These are phyloP conservation scores for Taphrina confusa DNA, from an alignment of 1,139 yeast species.

Conservation along the genomic window DNA sequence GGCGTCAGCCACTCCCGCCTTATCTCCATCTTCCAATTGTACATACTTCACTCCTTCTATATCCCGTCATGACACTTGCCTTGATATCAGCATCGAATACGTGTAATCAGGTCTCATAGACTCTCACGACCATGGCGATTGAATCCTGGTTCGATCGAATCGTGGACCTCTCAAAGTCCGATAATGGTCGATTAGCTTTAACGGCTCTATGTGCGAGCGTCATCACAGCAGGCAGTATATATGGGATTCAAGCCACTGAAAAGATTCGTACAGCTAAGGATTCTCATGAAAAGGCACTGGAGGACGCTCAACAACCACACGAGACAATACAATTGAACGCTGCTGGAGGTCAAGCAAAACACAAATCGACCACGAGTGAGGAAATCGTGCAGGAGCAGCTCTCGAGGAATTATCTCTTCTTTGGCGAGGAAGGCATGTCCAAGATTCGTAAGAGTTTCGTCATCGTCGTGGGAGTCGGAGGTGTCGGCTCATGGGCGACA, in stretches of 20 bases:
- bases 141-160: not conserved
- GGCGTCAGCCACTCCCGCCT: too few relatives aligned
- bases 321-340: slow-evolving; percentile 14
- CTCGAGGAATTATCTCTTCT: slow-evolving; percentile 88
- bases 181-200: slow-evolving; percentile 12
- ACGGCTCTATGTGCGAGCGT: slow-evolving; percentile 23
- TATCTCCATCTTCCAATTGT: too few relatives aligned
- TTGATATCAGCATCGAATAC: too few relatives aligned
- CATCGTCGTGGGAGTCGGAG: slow-evolving; percentile 96
- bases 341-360: slow-evolving; percentile 8
- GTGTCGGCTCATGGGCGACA: slow-evolving; percentile 96
- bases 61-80: too few relatives aligned
- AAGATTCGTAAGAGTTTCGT: slow-evolving; percentile 71
- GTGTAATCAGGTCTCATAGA: too few relatives aligned
- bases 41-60: too few relatives aligned
- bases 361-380: slow-evolving; percentile 50
- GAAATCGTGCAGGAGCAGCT: slow-evolving; percentile 84
- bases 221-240: slow-evolving; percentile 30
- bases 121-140: too few relatives aligned
- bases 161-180: slow-evolving; percentile 9
- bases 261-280: not conserved
- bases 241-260: slow-evolving; percentile 17
- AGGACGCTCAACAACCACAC: slow-evolving; percentile 19
- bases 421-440: slow-evolving; percentile 81
- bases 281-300: not conserved